phyloP scores from a whole-genome alignment of 495 filamentous ascomycete genomes.

The Tetracladium setigerum region DNA sequence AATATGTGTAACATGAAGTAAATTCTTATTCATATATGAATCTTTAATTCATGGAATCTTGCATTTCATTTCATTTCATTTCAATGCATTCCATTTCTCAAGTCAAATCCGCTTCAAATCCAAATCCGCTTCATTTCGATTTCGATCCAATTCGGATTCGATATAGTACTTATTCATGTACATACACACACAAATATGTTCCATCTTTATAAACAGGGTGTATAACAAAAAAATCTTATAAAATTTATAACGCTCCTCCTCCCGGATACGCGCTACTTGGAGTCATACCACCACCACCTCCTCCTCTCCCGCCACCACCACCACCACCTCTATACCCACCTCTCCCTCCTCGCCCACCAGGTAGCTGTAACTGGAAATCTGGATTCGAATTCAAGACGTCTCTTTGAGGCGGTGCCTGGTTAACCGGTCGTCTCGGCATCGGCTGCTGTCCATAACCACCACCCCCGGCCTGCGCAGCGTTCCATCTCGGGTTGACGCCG shows the following conservation, averaged over 20 bases:
- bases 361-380: constrained; percentile 53
- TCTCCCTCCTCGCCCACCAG: constrained; percentile 14
- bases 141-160: no score
- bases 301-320: constrained; percentile 11
- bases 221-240: no score
- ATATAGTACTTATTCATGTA: no score
- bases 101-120: no score
- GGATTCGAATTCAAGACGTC: constrained; percentile 64
- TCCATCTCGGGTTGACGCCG: constrained; percentile 80
- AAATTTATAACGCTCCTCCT: constrained; percentile 1
- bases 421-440: constrained; percentile 25
- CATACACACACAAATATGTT: no score
- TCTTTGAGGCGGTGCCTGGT: constrained; percentile 24
- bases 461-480: constrained; percentile 29
- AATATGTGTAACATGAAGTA: no score
- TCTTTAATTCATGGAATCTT: no score
- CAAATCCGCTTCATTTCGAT: no score
- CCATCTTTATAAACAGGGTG: no score
- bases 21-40: no score
- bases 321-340: constrained; percentile 10
- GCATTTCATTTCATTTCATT: no score
- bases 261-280: constrained; percentile 19
- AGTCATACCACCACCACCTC: constrained; percentile 17
- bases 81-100: no score
- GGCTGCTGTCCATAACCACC: constrained; percentile 20